Percentiles rank a stretch among this genome's conserved stretches.
Conservation (phyloP, 2,329 filamentous ascomycete species). For the Verticillium isaacii region DNA sequence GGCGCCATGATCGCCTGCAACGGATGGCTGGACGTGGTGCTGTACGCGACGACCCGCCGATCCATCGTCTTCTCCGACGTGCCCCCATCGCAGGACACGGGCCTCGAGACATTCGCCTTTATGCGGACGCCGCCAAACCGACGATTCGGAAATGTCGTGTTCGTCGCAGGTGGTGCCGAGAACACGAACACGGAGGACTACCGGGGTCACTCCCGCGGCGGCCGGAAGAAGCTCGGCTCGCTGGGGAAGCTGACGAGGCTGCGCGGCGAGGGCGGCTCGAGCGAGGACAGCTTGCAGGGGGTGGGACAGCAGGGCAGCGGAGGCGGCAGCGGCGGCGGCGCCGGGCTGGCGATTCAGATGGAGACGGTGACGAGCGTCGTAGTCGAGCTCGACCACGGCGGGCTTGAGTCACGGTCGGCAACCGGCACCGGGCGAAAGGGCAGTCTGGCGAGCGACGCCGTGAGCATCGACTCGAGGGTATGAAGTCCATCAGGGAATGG, state of each 20-base stretch:
- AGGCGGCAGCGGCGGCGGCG: not conserved
- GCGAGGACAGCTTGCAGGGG: not conserved
- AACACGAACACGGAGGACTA: not conserved
- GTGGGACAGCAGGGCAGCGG: not conserved
- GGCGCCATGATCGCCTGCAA: conserved; percentile 55
- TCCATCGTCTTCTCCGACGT: conserved; percentile 44
- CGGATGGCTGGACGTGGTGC: conserved; percentile 48
- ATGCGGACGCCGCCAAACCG: conserved; percentile 31
- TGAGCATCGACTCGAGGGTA: conserved; percentile 1
- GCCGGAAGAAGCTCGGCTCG: conserved; percentile 5
- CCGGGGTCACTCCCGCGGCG: not conserved
- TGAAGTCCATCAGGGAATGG: not conserved
- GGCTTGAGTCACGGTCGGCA: not conserved
- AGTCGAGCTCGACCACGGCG: conserved; percentile 23
- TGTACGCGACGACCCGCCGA: conserved; percentile 48
- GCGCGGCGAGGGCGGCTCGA: conserved; percentile 1
- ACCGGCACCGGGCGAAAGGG: not conserved
- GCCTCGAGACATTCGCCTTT: conserved; percentile 47
- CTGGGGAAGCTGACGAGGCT: conserved; percentile 5
- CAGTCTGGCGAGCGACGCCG: not conserved
- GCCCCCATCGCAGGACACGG: conserved; percentile 37
- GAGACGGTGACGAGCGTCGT: conserved; percentile 37
- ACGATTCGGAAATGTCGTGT: conserved; percentile 36
- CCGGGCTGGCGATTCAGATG: conserved; percentile 31
- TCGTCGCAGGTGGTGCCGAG: conserved; percentile 19